These are phyloP conservation scores for Suhomyces ambrosiae DNA, from an alignment of 1,139 yeast species.

Conservation along the genomic window DNA sequence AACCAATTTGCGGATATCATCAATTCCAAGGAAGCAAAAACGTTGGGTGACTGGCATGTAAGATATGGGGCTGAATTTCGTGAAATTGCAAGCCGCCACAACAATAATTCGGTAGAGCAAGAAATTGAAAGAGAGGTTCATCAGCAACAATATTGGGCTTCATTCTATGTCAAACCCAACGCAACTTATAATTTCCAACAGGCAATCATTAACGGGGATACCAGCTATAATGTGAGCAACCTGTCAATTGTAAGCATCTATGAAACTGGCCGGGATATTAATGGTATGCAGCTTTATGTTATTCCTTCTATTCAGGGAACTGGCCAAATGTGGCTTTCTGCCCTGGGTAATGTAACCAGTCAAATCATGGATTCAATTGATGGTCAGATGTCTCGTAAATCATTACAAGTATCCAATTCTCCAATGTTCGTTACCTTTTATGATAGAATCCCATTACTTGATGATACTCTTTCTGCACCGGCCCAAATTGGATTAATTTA, in stretches of 20 bases:
- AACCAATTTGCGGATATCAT: constrained; percentile 24
- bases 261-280: constrained; percentile 47
- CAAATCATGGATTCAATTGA: constrained; percentile 11
- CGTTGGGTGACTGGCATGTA: constrained; percentile 26
- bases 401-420: constrained; percentile 28
- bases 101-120: constrained; percentile 22
- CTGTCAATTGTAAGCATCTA: constrained; percentile 29
- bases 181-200: constrained; percentile 26
- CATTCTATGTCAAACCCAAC: constrained; percentile 43
- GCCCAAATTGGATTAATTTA: constrained; percentile 76
- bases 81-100: constrained; percentile 20
- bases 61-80: constrained; percentile 18
- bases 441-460: constrained; percentile 55
- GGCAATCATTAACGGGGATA: constrained; percentile 31
- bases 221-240: constrained; percentile 29
- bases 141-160: constrained; percentile 49
- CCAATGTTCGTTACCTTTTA: constrained; percentile 39
- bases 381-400: constrained; percentile 16
- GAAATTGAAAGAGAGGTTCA: constrained; percentile 41
- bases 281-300: constrained; percentile 31
- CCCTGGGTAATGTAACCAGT: constrained; percentile 14
- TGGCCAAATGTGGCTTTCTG: constrained; percentile 22
- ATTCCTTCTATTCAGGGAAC: constrained; percentile 25
- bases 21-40: constrained; percentile 20
- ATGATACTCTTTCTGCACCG: constrained; percentile 61